Conservation (phyloP, 495 filamentous ascomycete species). For the Lasiosphaeris hirsuta region DNA sequence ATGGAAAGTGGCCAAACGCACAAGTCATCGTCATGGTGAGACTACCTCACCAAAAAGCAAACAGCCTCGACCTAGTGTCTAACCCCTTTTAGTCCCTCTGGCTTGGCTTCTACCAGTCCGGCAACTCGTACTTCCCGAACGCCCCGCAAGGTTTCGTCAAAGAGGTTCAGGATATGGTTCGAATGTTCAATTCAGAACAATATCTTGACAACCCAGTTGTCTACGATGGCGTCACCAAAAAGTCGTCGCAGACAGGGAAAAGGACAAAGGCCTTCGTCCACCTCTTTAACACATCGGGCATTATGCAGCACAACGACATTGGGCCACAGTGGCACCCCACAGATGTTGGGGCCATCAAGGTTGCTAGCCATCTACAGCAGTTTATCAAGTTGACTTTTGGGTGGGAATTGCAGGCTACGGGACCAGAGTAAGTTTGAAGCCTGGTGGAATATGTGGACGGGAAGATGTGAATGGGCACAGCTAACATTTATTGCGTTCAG, state of each 20-base stretch:
- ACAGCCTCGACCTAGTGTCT: not conserved
- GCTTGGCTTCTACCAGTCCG: slow-evolving; percentile 53
- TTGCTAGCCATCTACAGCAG: slow-evolving; percentile 63
- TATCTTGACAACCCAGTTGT: slow-evolving; percentile 42
- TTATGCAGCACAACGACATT: slow-evolving; percentile 68
- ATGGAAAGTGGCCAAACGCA: slow-evolving; percentile 58
- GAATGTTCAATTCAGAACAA: slow-evolving; percentile 52
- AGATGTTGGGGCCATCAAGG: slow-evolving; percentile 64
- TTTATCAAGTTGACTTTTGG: slow-evolving; percentile 51
- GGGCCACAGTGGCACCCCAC: slow-evolving; percentile 62
- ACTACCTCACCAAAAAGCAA: not conserved
- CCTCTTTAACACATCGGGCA: slow-evolving; percentile 65
- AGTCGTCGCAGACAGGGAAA: slow-evolving; percentile 32
- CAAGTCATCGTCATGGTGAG: slow-evolving; percentile 61
- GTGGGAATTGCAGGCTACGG: slow-evolving; percentile 59
- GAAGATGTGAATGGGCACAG: not conserved
- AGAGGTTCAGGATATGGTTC: slow-evolving; percentile 52
- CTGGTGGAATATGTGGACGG: not conserved
- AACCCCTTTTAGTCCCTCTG: slow-evolving; percentile 52
- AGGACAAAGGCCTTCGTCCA: slow-evolving; percentile 54
- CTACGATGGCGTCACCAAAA: slow-evolving; percentile 45
- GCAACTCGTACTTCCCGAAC: slow-evolving; percentile 51
- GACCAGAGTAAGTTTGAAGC: slow-evolving; percentile 48
- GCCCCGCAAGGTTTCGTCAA: slow-evolving; percentile 46
- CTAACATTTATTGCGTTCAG: slow-evolving; percentile 19